Conservation (phyloP, 2,329 filamentous ascomycete genomes). For the Pseudogymnoascus sp. region DNA sequence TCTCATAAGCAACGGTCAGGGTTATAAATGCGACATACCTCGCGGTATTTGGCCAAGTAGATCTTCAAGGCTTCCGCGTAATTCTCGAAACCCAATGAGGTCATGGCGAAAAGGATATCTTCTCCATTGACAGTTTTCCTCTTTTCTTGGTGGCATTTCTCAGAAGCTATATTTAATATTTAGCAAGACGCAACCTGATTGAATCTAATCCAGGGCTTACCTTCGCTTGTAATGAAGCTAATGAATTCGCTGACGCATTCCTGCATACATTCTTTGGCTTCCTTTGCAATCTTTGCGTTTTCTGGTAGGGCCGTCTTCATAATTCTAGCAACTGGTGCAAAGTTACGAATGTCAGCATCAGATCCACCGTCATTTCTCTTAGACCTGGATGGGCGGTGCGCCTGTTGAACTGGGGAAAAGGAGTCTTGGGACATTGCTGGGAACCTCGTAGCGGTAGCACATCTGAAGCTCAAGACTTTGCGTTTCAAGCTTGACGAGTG, state of each 20-base stretch:
- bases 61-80: slow-evolving; percentile 98
- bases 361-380: slow-evolving; percentile 29
- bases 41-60: slow-evolving; percentile 93
- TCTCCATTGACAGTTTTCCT: slow-evolving; percentile 98
- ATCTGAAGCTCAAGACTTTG: slow-evolving; percentile 22
- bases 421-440: slow-evolving; percentile 52
- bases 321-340: slow-evolving; percentile 92
- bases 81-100: slow-evolving; percentile 96
- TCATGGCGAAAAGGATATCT: slow-evolving; percentile 98
- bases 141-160: slow-evolving; percentile 99
- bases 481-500: slow-evolving; percentile 25
- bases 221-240: slow-evolving; percentile 98
- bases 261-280: slow-evolving; percentile 99
- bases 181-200: slow-evolving; percentile 16
- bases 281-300: slow-evolving; percentile 98
- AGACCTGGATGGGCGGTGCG: slow-evolving; percentile 37
- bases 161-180: slow-evolving; percentile 60
- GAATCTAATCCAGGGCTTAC: slow-evolving; percentile 42
- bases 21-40: slow-evolving; percentile 55
- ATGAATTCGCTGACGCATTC: slow-evolving; percentile 99
- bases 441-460: slow-evolving; percentile 15
- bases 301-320: slow-evolving; percentile 98
- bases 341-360: slow-evolving; percentile 92
- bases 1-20: slow-evolving; percentile 17
- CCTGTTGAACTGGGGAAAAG: slow-evolving; percentile 41